Conservation (phyloP, 2,329 filamentous ascomycete species). For the Botrytis cinerea region DNA sequence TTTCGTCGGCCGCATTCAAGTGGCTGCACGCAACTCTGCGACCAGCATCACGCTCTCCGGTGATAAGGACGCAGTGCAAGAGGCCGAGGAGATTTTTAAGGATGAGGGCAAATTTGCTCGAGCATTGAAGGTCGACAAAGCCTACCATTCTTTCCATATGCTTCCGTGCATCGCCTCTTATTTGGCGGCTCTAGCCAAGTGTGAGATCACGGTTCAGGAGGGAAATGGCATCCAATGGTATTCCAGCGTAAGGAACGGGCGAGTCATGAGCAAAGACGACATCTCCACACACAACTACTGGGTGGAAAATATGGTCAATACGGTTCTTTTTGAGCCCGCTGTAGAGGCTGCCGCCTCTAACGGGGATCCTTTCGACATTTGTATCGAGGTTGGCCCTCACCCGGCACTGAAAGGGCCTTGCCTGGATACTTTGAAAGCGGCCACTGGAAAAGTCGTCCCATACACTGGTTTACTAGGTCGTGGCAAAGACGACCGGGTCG, state of each 20-base stretch:
- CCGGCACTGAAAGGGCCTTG: slow-evolving; percentile 32
- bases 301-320: slow-evolving; percentile 45
- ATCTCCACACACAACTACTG: slow-evolving; percentile 30
- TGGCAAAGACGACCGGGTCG: too few species aligned
- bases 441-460: too few species aligned
- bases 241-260: slow-evolving; percentile 27
- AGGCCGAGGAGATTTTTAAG: slow-evolving; percentile 24
- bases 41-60: slow-evolving; percentile 37
- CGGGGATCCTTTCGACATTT: slow-evolving; percentile 23
- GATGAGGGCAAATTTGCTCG: slow-evolving; percentile 29
- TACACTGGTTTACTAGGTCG: too few species aligned
- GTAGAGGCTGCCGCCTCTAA: slow-evolving; percentile 33
- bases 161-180: slow-evolving; percentile 16
- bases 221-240: slow-evolving; percentile 41
- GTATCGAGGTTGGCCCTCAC: slow-evolving; percentile 35
- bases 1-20: slow-evolving; percentile 23
- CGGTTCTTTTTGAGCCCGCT: slow-evolving; percentile 48
- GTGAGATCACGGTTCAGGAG: slow-evolving; percentile 12
- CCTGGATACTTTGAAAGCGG: background rate
- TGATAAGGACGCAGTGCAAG: slow-evolving; percentile 27
- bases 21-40: slow-evolving; percentile 39
- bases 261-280: background rate
- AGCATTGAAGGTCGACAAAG: slow-evolving; percentile 29
- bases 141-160: slow-evolving; percentile 37
- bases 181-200: background rate